Evolutionary conservation across 208 protist species (phyloP), one percentile per base, ranked within the genome.

Genomic region (Vickermania ingenoplastis): DNA sequence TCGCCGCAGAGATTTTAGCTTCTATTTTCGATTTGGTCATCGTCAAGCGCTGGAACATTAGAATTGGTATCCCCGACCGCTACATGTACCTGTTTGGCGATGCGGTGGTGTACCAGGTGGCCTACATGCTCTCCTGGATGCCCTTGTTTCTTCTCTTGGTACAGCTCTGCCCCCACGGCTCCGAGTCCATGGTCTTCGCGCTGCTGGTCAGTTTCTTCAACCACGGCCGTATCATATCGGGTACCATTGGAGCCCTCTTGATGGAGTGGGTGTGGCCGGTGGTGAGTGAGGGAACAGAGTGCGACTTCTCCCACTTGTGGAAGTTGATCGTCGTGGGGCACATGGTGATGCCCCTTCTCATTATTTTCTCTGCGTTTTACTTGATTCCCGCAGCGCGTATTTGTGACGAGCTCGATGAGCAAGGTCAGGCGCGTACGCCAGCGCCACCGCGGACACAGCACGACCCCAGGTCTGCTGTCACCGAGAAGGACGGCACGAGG

Each of bases 251-350:
- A 11, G 67, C 69, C 11, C 22, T 82, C 1, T 49, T 85, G 56
- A 84, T 86, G 31, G 73, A 81, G 49, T 55, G 62, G 13, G 63
- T 69, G 14, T 77, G 61, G 67, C 73, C 73, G 5, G 79, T 91
- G 5, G 14, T 57, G 36, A 65, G 51, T 49, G 59, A 59, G 7
- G 48, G 60, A n/a, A 61, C 63, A 48, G 69, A 71, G 22, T 91
- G 80, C 56, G 75, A 91, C 60, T 91, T 85, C 71, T 68, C 14
- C 63, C 84, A 88, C 54, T 61, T 87, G 41, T 68, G 52, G 25
- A 74, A 54, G 53, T 61, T 92, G 24, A 67, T 92, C 53, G 57
- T 89, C 54, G 55, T 83, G 0, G 78, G 80, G 51, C 82, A 90
- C 65, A 64, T 85, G 31, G 28, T 73, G 23, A 56, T 69, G n/a